Base-by-base conservation (phyloP, 2,329 filamentous ascomycete species). In the Aaosphaeria pasadenensis region DNA sequence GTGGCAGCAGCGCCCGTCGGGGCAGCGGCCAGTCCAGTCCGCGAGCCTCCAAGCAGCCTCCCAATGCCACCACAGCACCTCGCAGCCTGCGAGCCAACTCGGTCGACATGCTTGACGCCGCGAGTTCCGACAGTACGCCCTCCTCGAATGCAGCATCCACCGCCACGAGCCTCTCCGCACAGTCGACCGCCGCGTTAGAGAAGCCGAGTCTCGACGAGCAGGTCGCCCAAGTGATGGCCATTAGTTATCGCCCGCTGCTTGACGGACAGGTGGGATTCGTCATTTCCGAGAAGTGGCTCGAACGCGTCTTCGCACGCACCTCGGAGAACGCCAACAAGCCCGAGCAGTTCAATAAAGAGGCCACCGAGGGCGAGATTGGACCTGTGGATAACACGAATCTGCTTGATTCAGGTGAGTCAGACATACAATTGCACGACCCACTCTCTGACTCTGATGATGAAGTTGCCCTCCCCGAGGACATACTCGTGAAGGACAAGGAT, bases 371-470 rank as follows among this genome's bases (percentile, higher is more conserved):
- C 5, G 79, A 83, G 4, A 80, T 94, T 47, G 91, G 91, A 1
- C 88, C 89, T 0, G 81, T 97, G 31, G 90, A 96, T 74, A 96
- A 96, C 64, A 84, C 87, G 0, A 87, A 91, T 63, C 85, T 96
- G 42, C 69, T 67, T 13, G 66, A 69, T 33, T 46, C 52, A 4
- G 17, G 17, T 24, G 17, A 24, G 17, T 24, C 17, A 24, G 17
- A 24, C 17, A 3, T 24, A 24, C 29, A 5, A 24, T 46, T 33
- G 42, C 30, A 24, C 17, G 3, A 24, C 17, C 17, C 17, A 24
- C 33, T 4, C 9, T 36, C 33, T 36, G n/a, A 36, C 29, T 50
- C 17, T 43, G 30, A 7, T 38, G 17, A 7, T 1, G 39, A 53
- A 36, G 33, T 9, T 36, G 59, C 59, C 28, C 47, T 54, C 6